Base-by-base conservation (phyloP, 345 rosid genomes). In the Odontarrhena argentea region DNA sequence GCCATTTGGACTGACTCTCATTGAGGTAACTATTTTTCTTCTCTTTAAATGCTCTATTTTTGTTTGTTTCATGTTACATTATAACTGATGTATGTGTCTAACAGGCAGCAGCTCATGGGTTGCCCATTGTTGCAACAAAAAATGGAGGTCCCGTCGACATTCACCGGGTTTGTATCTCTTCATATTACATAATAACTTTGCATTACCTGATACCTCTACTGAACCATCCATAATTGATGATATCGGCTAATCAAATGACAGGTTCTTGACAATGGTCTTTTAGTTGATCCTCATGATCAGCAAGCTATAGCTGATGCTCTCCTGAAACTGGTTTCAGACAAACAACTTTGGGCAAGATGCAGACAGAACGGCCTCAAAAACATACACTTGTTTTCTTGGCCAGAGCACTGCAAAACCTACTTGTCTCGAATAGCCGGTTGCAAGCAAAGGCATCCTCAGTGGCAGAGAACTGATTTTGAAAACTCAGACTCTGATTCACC, bases 121-220 rank as follows among this genome's bases (percentile, higher is more conserved):
- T 88, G 81, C 92, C 96, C 8, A 80, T 75, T 9, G 96, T 86
- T 46, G 92, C 92, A 64, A 88, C 92, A 48, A 84, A 83, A 84
- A 88, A 88, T 77, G 96, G 96, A 41, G 92, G 96, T n/a, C 96
- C 92, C 35, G 89, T 88, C 12, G 96, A 88, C 73, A 88, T 88
- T 61, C 85, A 78, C 62, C 72, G 82, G 86, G 92, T 86, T 53
- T 22, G 38, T 67, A 47, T 44, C 46, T 46, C 36, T 5, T 12
- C 1, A 35, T n/a, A 12, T 7, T 8, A 18, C 18, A 34, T 34
- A 45, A 57, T 1, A 18, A 25, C 8, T 11, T 22, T 44, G 25
- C 37, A 45, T 55, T 24, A 58, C 38, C 14, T 34, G 10, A 25
- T 55, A 9, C 9, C 10, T 36, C 28, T 41, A 13, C 25, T 37